Percentiles rank a stretch among this genome's conserved stretches.
These are phyloP conservation scores for Arachnomyces sp. DNA, from an alignment of 2,329 filamentous ascomycete genomes.

Conservation along the genomic window DNA sequence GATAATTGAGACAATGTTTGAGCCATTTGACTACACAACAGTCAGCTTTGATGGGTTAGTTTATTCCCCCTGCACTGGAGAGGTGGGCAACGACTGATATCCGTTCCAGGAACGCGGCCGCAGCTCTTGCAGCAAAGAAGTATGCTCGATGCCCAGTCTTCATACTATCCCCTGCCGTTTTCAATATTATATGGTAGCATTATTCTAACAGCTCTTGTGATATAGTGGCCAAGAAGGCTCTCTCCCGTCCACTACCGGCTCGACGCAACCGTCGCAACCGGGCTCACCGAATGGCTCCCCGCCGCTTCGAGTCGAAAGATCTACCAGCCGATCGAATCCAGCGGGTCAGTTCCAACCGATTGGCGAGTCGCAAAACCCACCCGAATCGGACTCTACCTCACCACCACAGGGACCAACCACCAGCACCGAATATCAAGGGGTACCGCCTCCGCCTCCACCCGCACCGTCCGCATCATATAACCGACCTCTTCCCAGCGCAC, in stretches of 20 bases:
- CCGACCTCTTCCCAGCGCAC: constrained; percentile 27
- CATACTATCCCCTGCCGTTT: constrained; percentile 5
- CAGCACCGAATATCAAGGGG: constrained; percentile 8
- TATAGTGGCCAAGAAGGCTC: constrained; percentile 32
- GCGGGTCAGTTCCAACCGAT: constrained; percentile 21
- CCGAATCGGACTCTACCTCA: constrained; percentile 12
- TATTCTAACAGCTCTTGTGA: not conserved
- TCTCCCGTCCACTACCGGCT: constrained; percentile 19
- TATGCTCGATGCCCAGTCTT: constrained; percentile 7
- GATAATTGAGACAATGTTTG: constrained; percentile 89
- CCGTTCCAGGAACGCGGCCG: constrained; percentile 24
- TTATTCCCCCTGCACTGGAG: constrained; percentile 8
- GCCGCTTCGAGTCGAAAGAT: constrained; percentile 23
- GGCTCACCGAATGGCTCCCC: constrained; percentile 25
- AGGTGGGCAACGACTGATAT: constrained; percentile 10
- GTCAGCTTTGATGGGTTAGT: constrained; percentile 67
- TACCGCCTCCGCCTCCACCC: constrained; percentile 18
- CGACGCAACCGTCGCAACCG: constrained; percentile 29
- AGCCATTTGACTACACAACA: constrained; percentile 88
- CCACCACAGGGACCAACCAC: constrained; percentile 3
- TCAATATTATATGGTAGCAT: constrained; percentile 9
- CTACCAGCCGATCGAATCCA: constrained; percentile 20
- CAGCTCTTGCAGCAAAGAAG: constrained; percentile 32
- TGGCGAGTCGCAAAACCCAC: constrained; percentile 22
- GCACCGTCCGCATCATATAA: constrained; percentile 30